Base-by-base conservation (phyloP, 2,329 filamentous ascomycete species). In the Cercospora nicotianae region DNA sequence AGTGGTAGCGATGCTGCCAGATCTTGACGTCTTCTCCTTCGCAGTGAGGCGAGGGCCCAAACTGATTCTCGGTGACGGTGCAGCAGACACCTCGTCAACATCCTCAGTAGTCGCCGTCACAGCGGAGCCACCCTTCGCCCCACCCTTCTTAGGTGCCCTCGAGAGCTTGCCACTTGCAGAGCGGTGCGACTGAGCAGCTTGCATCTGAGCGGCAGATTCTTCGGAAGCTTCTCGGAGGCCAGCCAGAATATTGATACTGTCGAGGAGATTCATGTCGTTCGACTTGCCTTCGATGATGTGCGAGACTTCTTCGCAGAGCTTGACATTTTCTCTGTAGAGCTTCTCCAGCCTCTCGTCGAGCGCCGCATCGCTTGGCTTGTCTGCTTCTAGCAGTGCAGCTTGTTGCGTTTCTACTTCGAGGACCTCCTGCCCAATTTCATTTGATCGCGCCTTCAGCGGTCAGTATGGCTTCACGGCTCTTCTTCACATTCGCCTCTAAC, bases 221-320 rank as follows among this genome's bases (percentile, higher is more conserved):
- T 84, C 83, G 63, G 80, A 80, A n/a, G 82, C 80, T 64, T 80
- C 80, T 36, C 83, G 78, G 8, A 85, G 79, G 5, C 81, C 83
- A 5, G 80, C 78, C 12, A 85, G 77, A n/a, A 85, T 79, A 18
- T 80, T 79, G 64, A 85, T 77, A 64, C 79, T 79, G 63, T 81
- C 80, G 28, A 80, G 72, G 7, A 80, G 73, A 60, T 81, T 80
- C 74, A 81, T 82, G 60, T 78, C 77, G 64, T 79, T 78, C 26
- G 80, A 79, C 57, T 80, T 79, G 55, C 81, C 80, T 65, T 81
- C 79, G 55, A 83, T 76, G 33, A 82, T 77, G 60, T 80, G 78
- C 53, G 79, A 72, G 42, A 83, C 80, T 68, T 83, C 80, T 67
- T 85, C 82, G 72, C 76, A 78, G 18, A 84, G 75, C 64, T 82